Evolutionary conservation across 2,329 filamentous ascomycete species (phyloP).

Genomic region (Penicillium decumbens): DNA sequence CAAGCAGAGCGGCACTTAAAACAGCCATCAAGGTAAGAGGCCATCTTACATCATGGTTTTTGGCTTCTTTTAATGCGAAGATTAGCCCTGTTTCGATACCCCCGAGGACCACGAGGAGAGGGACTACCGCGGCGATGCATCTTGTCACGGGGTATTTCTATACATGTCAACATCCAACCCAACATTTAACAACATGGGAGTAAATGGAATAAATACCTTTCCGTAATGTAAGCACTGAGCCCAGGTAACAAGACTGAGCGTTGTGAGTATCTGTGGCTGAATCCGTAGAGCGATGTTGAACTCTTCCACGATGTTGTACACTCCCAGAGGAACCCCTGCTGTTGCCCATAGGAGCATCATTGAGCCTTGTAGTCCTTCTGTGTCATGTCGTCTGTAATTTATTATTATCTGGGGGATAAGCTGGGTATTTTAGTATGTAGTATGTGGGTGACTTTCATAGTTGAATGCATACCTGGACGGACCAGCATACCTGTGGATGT

Average conservation of each 20-base stretch:
- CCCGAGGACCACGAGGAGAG: slow-evolving; percentile 55
- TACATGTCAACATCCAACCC: background rate
- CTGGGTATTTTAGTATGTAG: slow-evolving; percentile 37
- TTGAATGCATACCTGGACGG: slow-evolving; percentile 50
- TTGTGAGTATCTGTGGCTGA: slow-evolving; percentile 55
- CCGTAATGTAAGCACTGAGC: slow-evolving; percentile 36
- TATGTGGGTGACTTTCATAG: background rate
- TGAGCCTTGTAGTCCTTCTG: slow-evolving; percentile 59
- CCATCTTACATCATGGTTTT: slow-evolving; percentile 50
- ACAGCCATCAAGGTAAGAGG: slow-evolving; percentile 63
- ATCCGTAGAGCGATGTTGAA: slow-evolving; percentile 53
- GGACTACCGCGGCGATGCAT: slow-evolving; percentile 47
- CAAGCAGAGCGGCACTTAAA: slow-evolving; percentile 59
- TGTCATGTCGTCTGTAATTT: slow-evolving; percentile 63
- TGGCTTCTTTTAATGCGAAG: slow-evolving; percentile 51
- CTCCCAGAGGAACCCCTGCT: slow-evolving; percentile 62
- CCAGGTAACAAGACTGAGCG: slow-evolving; percentile 52
- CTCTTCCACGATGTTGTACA: slow-evolving; percentile 53
- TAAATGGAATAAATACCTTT: background rate
- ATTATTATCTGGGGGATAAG: slow-evolving; percentile 65
- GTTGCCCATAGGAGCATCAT: slow-evolving; percentile 69
- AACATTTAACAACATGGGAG: background rate
- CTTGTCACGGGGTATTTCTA: slow-evolving; percentile 52
- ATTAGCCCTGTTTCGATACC: slow-evolving; percentile 57
- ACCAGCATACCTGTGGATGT: slow-evolving; percentile 55